Conservation (phyloP, 2,329 filamentous ascomycete genomes). For the Fusarium pseudograminearum region DNA sequence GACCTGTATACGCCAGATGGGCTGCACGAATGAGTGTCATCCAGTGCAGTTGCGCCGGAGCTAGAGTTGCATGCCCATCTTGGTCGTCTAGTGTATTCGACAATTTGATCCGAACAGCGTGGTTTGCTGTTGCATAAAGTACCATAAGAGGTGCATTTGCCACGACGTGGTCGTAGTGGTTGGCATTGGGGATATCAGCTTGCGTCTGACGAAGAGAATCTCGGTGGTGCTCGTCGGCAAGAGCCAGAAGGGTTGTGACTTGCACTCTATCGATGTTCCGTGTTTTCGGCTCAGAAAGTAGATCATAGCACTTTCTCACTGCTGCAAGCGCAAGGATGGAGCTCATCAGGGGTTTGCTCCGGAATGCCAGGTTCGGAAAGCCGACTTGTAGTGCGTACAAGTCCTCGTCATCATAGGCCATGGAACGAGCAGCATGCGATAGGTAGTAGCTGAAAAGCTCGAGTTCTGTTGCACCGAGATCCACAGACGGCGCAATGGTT, state of each 20-base stretch:
- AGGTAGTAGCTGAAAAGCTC: constrained; percentile 57
- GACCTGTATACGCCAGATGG: constrained; percentile 33
- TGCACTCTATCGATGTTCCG: background rate
- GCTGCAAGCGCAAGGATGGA: constrained; percentile 58
- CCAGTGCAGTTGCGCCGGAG: constrained; percentile 32
- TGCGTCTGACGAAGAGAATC: constrained; percentile 55
- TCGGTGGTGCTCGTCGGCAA: constrained; percentile 55
- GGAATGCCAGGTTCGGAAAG: constrained; percentile 57
- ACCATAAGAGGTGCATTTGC: constrained; percentile 57
- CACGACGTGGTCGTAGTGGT: constrained; percentile 47
- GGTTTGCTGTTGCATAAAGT: constrained; percentile 55
- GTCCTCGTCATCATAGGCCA: constrained; percentile 54
- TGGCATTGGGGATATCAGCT: constrained; percentile 46
- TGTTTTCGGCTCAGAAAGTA: constrained; percentile 21
- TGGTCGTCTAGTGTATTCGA: constrained; percentile 40
- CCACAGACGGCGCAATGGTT: background rate
- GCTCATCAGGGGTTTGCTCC: constrained; percentile 55
- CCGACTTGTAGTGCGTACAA: constrained; percentile 56
- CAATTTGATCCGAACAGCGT: constrained; percentile 53
- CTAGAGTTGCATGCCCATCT: fast-evolving
- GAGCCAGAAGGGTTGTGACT: constrained; percentile 33
- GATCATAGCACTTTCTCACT: constrained; percentile 55
- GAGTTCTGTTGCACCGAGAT: constrained; percentile 50
- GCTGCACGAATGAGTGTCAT: constrained; percentile 40
- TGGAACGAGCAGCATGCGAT: constrained; percentile 54